Conservation (phyloP, 2,329 filamentous ascomycete species). For the Pseudogymnoascus sp. region DNA sequence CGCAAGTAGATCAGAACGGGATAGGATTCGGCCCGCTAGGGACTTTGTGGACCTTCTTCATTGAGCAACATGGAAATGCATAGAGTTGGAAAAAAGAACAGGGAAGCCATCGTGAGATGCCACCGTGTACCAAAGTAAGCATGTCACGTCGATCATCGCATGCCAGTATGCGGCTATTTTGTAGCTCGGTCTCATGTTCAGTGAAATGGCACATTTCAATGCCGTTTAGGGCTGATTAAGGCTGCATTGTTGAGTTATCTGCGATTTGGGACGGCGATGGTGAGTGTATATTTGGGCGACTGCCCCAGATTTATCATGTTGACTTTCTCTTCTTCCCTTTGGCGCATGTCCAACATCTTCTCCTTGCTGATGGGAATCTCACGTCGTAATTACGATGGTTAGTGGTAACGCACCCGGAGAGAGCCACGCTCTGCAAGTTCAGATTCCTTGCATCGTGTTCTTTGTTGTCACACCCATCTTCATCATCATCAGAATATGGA, state of each 20-base stretch:
- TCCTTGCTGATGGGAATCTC: background rate
- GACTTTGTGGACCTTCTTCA: background rate
- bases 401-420: conserved; percentile 1
- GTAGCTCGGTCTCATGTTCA: background rate
- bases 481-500: conserved; percentile 35
- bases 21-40: background rate
- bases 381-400: background rate
- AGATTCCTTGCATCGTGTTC: conserved; percentile 43
- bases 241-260: background rate
- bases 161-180: background rate
- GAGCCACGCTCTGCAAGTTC: conserved; percentile 21
- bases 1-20: background rate
- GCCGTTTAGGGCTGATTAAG: background rate
- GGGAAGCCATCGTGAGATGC: background rate
- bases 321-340: background rate
- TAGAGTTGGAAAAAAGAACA: background rate
- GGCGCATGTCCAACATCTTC: background rate
- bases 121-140: background rate
- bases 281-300: background rate
- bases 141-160: background rate
- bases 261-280: background rate
- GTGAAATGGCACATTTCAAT: background rate
- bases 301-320: background rate
- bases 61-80: background rate
- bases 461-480: conserved; percentile 38